These are phyloP conservation scores for Trypanosoma boissoni DNA, from an alignment of 208 protist species.

Conservation along the genomic window DNA sequence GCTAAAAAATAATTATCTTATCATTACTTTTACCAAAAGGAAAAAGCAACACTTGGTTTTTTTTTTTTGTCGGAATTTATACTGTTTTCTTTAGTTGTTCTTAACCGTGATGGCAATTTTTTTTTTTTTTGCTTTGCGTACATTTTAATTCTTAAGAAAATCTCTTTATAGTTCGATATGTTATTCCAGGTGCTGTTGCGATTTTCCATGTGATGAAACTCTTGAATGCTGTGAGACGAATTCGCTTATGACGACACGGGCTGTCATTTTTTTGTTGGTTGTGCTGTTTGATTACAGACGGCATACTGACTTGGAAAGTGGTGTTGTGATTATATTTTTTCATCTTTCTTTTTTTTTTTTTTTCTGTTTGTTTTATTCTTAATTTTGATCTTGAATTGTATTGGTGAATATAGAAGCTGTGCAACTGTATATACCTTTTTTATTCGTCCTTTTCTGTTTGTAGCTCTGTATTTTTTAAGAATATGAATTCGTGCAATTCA, in stretches of 20 bases:
- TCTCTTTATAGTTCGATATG: not conserved
- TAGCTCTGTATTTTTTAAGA: constrained; percentile 3
- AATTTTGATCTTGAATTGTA: constrained; percentile 7
- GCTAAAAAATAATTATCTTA: constrained; percentile 19
- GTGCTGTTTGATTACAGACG: constrained; percentile 25
- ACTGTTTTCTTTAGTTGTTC: constrained; percentile 1
- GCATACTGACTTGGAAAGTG: constrained; percentile 16
- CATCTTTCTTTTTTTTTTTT: constrained; percentile 3
- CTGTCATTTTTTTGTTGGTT: not conserved
- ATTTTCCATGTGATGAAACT: constrained; percentile 16
- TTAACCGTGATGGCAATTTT: not conserved
- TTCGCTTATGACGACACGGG: constrained; percentile 25
- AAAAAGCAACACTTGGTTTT: constrained; percentile 5
- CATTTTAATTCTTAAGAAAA: not conserved
- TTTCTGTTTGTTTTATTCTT: constrained; percentile 8
- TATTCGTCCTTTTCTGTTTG: constrained; percentile 11
- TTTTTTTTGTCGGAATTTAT: not conserved
- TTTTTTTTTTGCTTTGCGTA: not conserved
- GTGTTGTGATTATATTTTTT: not conserved
- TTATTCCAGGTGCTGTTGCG: too few species aligned
- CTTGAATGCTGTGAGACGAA: constrained; percentile 25
- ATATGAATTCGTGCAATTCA: constrained; percentile 7
- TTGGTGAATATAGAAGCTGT: constrained; percentile 4
- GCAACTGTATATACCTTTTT: not conserved
- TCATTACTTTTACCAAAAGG: not conserved